phyloP scores from a whole-genome alignment of 345 rosid genomes.

The Acer campestre region DNA sequence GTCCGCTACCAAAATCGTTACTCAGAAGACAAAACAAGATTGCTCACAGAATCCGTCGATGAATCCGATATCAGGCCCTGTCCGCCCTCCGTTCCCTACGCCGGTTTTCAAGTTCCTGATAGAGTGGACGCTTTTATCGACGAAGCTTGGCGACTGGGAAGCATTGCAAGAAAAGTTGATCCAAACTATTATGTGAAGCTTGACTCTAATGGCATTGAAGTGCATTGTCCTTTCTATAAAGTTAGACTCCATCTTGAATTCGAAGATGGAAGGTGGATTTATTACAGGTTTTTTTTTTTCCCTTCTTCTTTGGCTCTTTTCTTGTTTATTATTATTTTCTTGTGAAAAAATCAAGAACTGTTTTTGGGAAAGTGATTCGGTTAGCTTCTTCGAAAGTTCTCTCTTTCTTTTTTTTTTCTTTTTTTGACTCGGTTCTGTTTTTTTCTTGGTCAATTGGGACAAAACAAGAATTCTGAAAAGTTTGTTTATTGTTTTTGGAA shows the following conservation, averaged over 20 bases:
- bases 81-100: slow-evolving; percentile 15
- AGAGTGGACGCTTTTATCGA: slow-evolving; percentile 35
- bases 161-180: slow-evolving; percentile 21
- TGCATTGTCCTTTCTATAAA: slow-evolving; percentile 22
- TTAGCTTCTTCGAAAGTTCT: neutral
- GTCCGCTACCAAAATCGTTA: slow-evolving; percentile 32
- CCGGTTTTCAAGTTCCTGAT: slow-evolving; percentile 10
- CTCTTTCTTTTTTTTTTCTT: too few species aligned
- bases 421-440: slow-evolving; percentile 8
- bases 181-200: slow-evolving; percentile 27
- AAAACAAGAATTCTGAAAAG: neutral
- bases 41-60: slow-evolving; percentile 21
- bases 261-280: slow-evolving; percentile 26
- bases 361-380: neutral
- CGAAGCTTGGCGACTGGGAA: slow-evolving; percentile 31
- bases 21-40: slow-evolving; percentile 15
- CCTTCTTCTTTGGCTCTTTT: neutral
- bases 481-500: neutral
- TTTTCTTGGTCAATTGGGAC: neutral
- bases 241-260: slow-evolving; percentile 33
- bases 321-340: neutral
- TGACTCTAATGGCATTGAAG: slow-evolving; percentile 22
- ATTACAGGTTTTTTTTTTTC: neutral
- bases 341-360: neutral
- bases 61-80: slow-evolving; percentile 32